phyloP scores from a whole-genome alignment of 2,329 filamentous ascomycete species.

The Cordyceps tenuipes region DNA sequence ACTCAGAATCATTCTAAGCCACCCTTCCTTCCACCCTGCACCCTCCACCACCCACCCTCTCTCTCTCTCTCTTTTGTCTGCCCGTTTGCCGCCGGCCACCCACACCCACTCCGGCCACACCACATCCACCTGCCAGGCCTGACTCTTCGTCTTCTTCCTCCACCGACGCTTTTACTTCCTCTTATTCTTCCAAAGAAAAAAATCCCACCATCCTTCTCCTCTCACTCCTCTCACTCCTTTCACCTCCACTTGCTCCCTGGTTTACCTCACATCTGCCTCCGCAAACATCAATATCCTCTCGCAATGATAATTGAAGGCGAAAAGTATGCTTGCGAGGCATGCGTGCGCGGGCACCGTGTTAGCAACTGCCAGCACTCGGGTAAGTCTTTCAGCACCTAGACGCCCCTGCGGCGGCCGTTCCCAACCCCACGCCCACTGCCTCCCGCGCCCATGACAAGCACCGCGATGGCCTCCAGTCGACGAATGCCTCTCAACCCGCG shows the following conservation, averaged over 20 bases:
- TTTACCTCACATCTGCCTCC: slow-evolving; percentile 10
- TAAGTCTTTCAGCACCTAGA: slow-evolving; percentile 42
- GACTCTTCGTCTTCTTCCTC: slow-evolving; percentile 7
- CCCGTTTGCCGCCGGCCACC: background rate
- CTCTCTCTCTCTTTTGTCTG: background rate
- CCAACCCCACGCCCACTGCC: slow-evolving; percentile 3
- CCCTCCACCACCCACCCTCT: background rate
- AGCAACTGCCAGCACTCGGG: slow-evolving; percentile 96
- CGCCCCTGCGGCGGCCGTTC: background rate
- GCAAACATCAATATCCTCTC: slow-evolving; percentile 13
- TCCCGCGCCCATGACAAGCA: background rate
- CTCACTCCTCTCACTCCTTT: background rate
- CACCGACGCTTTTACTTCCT: slow-evolving; percentile 7
- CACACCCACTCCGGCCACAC: background rate
- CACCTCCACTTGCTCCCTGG: background rate
- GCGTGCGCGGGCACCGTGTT: slow-evolving; percentile 95
- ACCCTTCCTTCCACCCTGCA: background rate
- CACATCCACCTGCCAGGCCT: slow-evolving; percentile 2
- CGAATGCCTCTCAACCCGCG: background rate
- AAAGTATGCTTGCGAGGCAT: slow-evolving; percentile 97
- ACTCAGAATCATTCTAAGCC: no score
- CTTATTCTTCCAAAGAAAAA: slow-evolving; percentile 3
- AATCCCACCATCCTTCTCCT: slow-evolving; percentile 1
- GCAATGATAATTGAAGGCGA: slow-evolving; percentile 84
- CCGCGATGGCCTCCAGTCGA: background rate